Conservation (phyloP, 129 eudicot species). For the Artemisia tridentata region DNA sequence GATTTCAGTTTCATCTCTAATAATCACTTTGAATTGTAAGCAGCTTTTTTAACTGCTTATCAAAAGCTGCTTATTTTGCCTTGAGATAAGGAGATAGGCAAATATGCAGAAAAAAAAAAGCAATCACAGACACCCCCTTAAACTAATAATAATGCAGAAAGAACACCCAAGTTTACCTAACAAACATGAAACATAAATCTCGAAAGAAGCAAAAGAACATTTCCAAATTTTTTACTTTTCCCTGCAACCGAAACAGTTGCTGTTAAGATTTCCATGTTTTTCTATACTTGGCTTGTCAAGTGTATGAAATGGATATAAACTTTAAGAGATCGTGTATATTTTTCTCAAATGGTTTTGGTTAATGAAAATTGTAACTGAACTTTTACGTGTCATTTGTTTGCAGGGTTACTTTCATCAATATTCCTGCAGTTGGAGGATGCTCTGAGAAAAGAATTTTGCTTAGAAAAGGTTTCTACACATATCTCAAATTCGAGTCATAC, state of each 20-base stretch:
- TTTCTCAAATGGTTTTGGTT: background rate
- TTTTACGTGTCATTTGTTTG: slow-evolving; percentile 22
- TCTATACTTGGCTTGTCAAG: background rate
- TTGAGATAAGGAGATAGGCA: too few species aligned
- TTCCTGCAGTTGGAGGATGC: slow-evolving; percentile 56
- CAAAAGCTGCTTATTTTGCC: too few species aligned
- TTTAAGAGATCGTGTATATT: background rate
- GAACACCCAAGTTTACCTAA: background rate
- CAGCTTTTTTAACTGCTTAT: too few species aligned
- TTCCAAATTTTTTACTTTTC: background rate
- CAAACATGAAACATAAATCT: background rate
- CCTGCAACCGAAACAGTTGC: too few species aligned
- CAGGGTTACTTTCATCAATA: slow-evolving; percentile 49
- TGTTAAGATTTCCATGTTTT: background rate
- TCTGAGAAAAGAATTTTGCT: slow-evolving; percentile 47
- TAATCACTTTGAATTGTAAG: too few species aligned
- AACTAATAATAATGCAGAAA: background rate
- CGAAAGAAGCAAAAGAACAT: background rate
- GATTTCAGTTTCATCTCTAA: too few species aligned
- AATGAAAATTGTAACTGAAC: background rate
- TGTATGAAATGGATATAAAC: background rate
- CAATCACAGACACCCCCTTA: too few species aligned
- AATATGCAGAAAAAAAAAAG: too few species aligned
- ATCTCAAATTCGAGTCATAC: slow-evolving; percentile 14
- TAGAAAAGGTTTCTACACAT: slow-evolving; percentile 34